Evolutionary conservation across 768 basidiomycete species (phyloP), one percentile per base, ranked within the genome.

Genomic region (Chalciporus pseudorubinellus): DNA sequence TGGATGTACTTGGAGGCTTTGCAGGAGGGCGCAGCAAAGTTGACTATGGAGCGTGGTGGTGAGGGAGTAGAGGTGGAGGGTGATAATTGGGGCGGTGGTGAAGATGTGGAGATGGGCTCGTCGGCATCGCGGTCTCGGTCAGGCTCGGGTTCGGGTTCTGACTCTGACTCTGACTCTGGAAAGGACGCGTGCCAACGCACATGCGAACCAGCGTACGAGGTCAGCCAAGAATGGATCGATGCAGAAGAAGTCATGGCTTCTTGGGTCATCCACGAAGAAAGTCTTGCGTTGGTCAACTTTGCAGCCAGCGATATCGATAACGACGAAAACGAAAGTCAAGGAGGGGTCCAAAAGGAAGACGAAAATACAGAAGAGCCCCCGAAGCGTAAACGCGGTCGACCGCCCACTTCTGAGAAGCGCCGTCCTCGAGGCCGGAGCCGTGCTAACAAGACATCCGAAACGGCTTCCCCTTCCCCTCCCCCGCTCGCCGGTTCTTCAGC

Each of bases 1-100:
- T 81, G 79, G 53, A 67, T 76, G 22, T 92, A 90, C 60, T 67
- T 93, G 54, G 74, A 81, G 29, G 56, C 73, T 16, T 72, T 92
- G 33, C 76, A 65, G 22, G 54, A 59, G 16, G 61, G 66, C n/a
- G 58, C 47, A 20, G 45, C 39, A 16, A 20, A 13, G 39, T 22
- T 65, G 50, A 59, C 50, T 40, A 39, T 38, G 53, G 54, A 63
- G 40, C 44, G 31, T 48, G 50, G 12, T 36, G 57, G 48, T 26
- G 55, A 52, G 33, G 52, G 52, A 44, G 39, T 39, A 33, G 44
- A 53, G 24, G 19, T 34, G 38, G 45, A 42, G 5, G 26, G 12
- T 1, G 31, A 50, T 26, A 26, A 26, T 6, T 6, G 9, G 9
- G 26, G 26, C 26, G 26, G 26, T 1, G 26, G 26, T 33, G 48